Percentiles rank a stretch among this genome's conserved stretches.
These are phyloP conservation scores for Suaeda aralocaspica DNA, from an alignment of 148 eudicot species.

Conservation along the genomic window DNA sequence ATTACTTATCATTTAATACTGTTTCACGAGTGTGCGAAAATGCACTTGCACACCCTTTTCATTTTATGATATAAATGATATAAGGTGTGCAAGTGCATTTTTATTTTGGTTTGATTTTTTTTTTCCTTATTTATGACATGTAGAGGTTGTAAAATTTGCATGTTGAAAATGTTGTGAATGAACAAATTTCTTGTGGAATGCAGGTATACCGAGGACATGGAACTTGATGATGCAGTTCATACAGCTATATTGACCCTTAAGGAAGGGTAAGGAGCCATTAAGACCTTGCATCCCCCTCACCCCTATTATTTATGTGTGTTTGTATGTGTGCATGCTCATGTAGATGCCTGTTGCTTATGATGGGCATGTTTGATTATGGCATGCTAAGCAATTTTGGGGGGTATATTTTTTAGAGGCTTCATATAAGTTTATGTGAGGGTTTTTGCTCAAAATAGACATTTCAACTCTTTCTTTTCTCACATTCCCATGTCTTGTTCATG, in stretches of 20 bases:
- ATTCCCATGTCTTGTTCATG: neutral
- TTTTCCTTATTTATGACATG: neutral
- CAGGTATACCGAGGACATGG: constrained; percentile 98
- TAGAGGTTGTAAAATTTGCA: neutral
- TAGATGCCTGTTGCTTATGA: neutral
- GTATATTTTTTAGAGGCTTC: neutral
- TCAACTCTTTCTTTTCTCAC: neutral
- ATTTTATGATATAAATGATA: no score
- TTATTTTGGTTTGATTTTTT: neutral
- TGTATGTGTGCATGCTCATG: no score
- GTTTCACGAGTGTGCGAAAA: neutral
- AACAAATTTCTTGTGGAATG: constrained; percentile 14
- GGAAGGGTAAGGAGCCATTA: constrained; percentile 70
- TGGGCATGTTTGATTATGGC: neutral
- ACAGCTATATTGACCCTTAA: constrained; percentile 92
- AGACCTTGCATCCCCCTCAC: neutral
- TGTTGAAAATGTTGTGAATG: neutral
- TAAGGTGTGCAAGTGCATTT: no score
- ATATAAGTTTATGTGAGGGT: neutral
- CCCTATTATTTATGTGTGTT: neutral
- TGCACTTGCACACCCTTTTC: neutral
- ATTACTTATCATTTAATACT: no score
- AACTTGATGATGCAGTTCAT: constrained; percentile 98
- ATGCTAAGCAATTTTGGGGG: neutral
- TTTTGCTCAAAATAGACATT: neutral